A percentile compares a stretch with the other conserved stretches of the same genome.
These are phyloP conservation scores for Backusella luteola DNA, from an alignment of 192 early-diverging fungal species.

Conservation along the genomic window DNA sequence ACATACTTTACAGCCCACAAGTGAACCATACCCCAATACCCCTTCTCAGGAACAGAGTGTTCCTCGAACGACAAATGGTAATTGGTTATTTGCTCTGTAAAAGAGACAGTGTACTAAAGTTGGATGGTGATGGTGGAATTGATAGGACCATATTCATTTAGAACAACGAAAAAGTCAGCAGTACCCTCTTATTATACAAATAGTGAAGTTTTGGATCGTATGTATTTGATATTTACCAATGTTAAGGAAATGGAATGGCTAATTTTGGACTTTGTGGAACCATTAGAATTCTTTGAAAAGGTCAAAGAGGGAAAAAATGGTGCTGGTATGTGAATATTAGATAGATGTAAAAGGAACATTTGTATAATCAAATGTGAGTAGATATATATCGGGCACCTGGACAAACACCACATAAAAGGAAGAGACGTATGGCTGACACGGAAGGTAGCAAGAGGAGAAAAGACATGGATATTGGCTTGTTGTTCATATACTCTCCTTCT, in stretches of 20 bases:
- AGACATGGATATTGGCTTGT: not conserved
- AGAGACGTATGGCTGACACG: not conserved
- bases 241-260: not conserved
- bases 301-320: not conserved
- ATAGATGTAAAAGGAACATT: not conserved
- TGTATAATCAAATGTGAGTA: not conserved
- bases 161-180: not conserved
- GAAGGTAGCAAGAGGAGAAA: not conserved
- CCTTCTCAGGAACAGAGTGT: not conserved
- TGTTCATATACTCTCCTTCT: not conserved
- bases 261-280: not conserved
- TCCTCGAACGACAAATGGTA: not conserved
- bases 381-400: not conserved
- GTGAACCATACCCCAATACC: not conserved
- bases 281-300: not conserved
- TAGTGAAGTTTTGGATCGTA: not conserved
- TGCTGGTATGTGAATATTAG: not conserved
- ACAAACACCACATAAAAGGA: not conserved
- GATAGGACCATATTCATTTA: not conserved
- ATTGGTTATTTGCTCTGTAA: not conserved
- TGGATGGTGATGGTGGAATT: not conserved
- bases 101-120: not conserved
- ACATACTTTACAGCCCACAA: not conserved
- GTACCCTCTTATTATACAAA: not conserved
- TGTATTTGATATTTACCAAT: not conserved